Base-by-base conservation (phyloP, 78 protist genomes). In the Andalucia godoyi region DNA sequence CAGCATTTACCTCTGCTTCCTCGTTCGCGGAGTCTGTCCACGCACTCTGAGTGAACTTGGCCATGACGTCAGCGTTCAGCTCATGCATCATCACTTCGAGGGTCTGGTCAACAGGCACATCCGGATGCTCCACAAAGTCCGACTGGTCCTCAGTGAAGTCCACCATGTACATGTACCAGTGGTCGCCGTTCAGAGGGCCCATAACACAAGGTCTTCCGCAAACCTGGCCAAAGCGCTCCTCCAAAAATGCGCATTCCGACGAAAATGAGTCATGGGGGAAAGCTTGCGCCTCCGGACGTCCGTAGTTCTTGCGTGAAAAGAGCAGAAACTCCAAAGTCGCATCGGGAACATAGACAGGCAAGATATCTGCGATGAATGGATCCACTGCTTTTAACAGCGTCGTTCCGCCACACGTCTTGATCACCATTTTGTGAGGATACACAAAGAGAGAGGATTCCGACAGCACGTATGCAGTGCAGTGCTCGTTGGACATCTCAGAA, bases 391-490 rank as follows among this genome's bases (percentile, higher is more conserved):
- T n/a, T 21, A 92, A 76, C 25, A 92, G 77, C 6, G 84, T 64
- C 15, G 97, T 92, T 41, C 79, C 73, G 41, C 97, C 97, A 70
- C 97, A 92, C 1, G 97, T 92, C 76, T 89, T 84, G 43, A 88
- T 25, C 59, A 92, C 57, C 2, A 79, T 66, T 45, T 63, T 29
- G 52, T 76, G 45, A 17, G 73, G 57, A 42, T 57, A 81, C 51
- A 92, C 89, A 41, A 92, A 92, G 51, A 92, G 59, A 10, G 74
- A 52, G 40, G 83, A 69, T 68, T 92, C 97, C 21, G 88, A 77
- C 55, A 85, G 74, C 23, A 88, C 84, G 66, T 80, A 87, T 38
- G 79, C 55, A 64, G 86, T 89, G 43, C 54, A 70, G 72, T 38
- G 37, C 10, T 74, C 72, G 70, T 84, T 40, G 54, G 21, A 4